Conservation (phyloP, 1,284 basidiomycete genomes). For the Laetiporus sulphureus region DNA sequence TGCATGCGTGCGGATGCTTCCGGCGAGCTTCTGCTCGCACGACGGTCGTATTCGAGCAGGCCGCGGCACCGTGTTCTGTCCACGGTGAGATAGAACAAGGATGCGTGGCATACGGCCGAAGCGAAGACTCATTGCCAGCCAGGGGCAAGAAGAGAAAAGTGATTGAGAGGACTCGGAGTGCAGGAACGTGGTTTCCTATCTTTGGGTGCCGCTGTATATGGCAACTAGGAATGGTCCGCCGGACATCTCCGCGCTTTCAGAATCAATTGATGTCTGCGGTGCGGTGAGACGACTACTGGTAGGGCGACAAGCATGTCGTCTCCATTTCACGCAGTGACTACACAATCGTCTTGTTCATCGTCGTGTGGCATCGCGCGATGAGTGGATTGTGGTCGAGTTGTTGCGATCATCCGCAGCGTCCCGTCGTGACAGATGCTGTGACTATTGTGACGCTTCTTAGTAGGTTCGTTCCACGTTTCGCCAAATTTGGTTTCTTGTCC, state of each 20-base stretch:
- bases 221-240: conserved; percentile 11
- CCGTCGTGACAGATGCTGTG: conserved; percentile 9
- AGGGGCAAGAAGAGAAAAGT: neutral
- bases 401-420: conserved; percentile 8
- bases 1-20: too few species aligned
- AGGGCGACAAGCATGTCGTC: too few species aligned
- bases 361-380: too few species aligned
- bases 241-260: conserved; percentile 12
- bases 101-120: neutral
- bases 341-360: too few species aligned
- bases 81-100: neutral
- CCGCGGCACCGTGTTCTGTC: too few species aligned
- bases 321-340: too few species aligned
- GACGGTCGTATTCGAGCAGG: too few species aligned
- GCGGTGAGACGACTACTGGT: too few species aligned
- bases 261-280: too few species aligned
- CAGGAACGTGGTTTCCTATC: neutral
- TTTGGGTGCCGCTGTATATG: neutral
- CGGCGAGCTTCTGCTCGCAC: too few species aligned
- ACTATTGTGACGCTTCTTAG: conserved; percentile 26
- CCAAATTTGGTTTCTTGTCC: conserved; percentile 30
- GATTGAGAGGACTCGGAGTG: neutral
- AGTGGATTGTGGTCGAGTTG: too few species aligned
- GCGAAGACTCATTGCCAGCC: neutral
- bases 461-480: conserved; percentile 25